Percentiles rank a stretch among this genome's conserved stretches.
Evolutionary conservation across 2,329 filamentous ascomycete genomes (phyloP).

Genomic region (Hypoxylon sp.): DNA sequence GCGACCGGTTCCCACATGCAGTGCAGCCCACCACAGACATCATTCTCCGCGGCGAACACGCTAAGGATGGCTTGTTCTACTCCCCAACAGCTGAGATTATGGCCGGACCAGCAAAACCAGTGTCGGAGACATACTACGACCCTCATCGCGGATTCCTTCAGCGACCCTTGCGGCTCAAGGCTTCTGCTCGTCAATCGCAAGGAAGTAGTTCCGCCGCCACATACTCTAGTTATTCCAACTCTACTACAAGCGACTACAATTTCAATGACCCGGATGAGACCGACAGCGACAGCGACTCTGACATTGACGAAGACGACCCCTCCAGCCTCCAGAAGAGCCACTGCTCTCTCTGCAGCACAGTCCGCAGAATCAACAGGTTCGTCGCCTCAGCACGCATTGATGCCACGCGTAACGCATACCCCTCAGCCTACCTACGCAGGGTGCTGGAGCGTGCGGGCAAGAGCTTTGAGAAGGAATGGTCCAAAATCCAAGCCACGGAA

Average conservation of each 20-base stretch:
- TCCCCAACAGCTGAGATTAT: slow-evolving; percentile 2
- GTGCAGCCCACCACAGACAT: background rate
- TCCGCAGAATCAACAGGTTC: background rate
- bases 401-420: background rate
- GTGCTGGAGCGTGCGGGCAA: background rate
- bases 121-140: slow-evolving; percentile 3
- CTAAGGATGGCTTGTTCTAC: slow-evolving; percentile 4
- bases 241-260: background rate
- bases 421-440: background rate
- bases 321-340: background rate
- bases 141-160: background rate
- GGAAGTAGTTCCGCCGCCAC: background rate
- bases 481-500: background rate
- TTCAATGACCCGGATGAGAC: background rate
- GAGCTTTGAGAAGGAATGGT: background rate
- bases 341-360: background rate
- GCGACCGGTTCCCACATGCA: background rate
- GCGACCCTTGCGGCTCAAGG: background rate
- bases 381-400: background rate
- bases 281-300: background rate
- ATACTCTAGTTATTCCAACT: background rate
- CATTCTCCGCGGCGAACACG: background rate
- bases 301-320: background rate
- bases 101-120: background rate
- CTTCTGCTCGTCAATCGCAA: background rate